Conservation (phyloP, 176 grass and related monocot species). For the Zea luxurians region DNA sequence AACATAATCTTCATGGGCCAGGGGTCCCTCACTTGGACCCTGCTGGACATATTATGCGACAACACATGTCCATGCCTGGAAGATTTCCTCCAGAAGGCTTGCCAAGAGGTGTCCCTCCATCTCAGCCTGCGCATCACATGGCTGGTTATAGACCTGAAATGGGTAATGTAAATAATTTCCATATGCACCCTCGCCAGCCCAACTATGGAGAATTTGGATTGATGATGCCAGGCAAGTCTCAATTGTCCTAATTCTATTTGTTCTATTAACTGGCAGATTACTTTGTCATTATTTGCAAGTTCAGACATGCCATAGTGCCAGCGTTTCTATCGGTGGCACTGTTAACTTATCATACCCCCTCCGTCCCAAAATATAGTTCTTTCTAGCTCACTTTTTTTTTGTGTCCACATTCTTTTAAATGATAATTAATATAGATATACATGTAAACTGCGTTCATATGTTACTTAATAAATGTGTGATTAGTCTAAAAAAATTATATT, state of each 20-base stretch:
- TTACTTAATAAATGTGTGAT: too few relatives aligned
- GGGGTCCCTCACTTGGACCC: slow-evolving; percentile 58
- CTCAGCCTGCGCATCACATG: slow-evolving; percentile 63
- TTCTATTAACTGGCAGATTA: slow-evolving; percentile 23
- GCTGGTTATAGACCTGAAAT: slow-evolving; percentile 71
- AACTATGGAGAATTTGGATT: slow-evolving; percentile 67
- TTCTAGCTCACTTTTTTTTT: too few relatives aligned
- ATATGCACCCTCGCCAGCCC: slow-evolving; percentile 68
- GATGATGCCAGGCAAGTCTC: slow-evolving; percentile 60
- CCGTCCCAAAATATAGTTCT: too few relatives aligned
- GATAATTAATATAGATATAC: too few relatives aligned
- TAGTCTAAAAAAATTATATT: too few relatives aligned
- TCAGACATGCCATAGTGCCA: slow-evolving; percentile 23
- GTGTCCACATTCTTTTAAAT: too few relatives aligned
- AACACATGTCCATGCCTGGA: slow-evolving; percentile 57
- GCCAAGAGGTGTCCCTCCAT: slow-evolving; percentile 65
- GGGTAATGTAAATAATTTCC: slow-evolving; percentile 73
- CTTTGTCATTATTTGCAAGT: slow-evolving; percentile 15
- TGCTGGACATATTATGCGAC: slow-evolving; percentile 62
- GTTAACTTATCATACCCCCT: not conserved
- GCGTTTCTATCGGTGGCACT: not conserved
- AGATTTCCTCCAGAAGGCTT: slow-evolving; percentile 61
- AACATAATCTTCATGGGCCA: slow-evolving; percentile 46
- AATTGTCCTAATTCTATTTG: slow-evolving; percentile 11
- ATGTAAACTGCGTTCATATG: too few relatives aligned